Conservation (phyloP, 2,329 filamentous ascomycete genomes). For the Colletotrichum sojae region DNA sequence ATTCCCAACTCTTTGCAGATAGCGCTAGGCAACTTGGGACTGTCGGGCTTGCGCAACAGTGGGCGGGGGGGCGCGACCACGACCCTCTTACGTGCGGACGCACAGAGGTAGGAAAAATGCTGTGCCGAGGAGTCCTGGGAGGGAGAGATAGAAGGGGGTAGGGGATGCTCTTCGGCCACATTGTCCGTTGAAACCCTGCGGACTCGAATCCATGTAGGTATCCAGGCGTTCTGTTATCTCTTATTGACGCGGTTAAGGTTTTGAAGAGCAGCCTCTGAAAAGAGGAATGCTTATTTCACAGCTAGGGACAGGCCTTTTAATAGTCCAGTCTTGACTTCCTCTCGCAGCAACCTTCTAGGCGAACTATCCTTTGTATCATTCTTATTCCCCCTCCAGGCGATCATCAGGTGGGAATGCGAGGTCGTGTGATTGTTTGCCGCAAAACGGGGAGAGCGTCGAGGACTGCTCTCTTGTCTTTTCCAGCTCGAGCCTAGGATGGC, state of each 20-base stretch:
- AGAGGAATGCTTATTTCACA: background rate
- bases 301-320: background rate
- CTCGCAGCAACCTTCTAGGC: too few relatives aligned
- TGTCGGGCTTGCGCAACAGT: constrained; percentile 12
- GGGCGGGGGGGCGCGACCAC: background rate
- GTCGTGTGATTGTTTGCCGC: too few relatives aligned
- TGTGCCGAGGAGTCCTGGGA: background rate
- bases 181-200: constrained; percentile 7
- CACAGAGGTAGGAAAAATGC: constrained; percentile 7
- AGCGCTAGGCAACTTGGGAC: background rate
- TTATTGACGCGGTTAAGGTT: background rate
- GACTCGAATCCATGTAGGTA: background rate
- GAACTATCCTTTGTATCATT: too few relatives aligned
- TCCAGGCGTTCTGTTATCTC: background rate
- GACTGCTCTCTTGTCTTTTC: too few relatives aligned
- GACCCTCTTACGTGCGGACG: constrained; percentile 1
- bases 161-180: background rate
- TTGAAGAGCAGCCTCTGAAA: background rate
- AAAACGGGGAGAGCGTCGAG: too few relatives aligned
- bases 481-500: too few relatives aligned
- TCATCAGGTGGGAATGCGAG: too few relatives aligned
- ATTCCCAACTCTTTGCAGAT: constrained; percentile 18
- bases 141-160: background rate
- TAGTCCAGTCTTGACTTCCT: too few relatives aligned
- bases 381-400: too few relatives aligned